These are phyloP conservation scores for Raffaelea albimanens DNA, from an alignment of 2,329 filamentous ascomycete genomes.

Conservation along the genomic window DNA sequence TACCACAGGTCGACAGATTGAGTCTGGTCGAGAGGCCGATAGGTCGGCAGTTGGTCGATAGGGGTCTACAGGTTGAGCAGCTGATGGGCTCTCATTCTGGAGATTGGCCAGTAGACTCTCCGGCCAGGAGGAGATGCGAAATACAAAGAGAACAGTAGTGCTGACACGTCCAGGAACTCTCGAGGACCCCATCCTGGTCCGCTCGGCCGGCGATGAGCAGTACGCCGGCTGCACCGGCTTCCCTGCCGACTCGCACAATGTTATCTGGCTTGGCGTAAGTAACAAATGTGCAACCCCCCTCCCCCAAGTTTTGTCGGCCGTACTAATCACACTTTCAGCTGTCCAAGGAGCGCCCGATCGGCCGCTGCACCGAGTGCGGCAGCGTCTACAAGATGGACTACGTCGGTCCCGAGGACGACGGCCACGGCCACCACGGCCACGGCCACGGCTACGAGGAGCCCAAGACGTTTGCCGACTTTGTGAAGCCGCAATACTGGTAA, in stretches of 20 bases:
- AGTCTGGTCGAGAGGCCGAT: too few relatives aligned
- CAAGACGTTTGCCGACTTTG: constrained; percentile 93
- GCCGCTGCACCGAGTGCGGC: constrained; percentile 95
- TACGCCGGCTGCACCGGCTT: constrained; percentile 92
- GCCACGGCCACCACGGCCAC: constrained; percentile 42
- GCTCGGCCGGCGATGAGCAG: constrained; percentile 91
- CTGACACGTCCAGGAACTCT: constrained; percentile 79
- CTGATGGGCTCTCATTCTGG: too few relatives aligned
- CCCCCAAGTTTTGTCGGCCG: too few relatives aligned
- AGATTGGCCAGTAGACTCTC: too few relatives aligned
- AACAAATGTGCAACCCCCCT: too few relatives aligned
- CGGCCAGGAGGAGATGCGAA: too few relatives aligned
- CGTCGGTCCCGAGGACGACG: constrained; percentile 70
- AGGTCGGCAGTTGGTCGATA: too few relatives aligned
- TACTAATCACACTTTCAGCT: too few relatives aligned
- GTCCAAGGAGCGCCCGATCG: constrained; percentile 78
- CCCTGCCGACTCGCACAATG: constrained; percentile 84
- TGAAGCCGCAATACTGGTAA: constrained; percentile 92
- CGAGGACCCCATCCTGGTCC: constrained; percentile 81
- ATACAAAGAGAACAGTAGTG: too few relatives aligned
- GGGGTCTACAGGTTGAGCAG: too few relatives aligned
- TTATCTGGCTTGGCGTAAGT: constrained; percentile 83
- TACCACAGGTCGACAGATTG: too few relatives aligned
- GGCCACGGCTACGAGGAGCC: constrained; percentile 64
- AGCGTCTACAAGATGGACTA: constrained; percentile 98